Evolutionary conservation across 1,284 basidiomycete species (phyloP).

Genomic region (Sphagnurus paluster): DNA sequence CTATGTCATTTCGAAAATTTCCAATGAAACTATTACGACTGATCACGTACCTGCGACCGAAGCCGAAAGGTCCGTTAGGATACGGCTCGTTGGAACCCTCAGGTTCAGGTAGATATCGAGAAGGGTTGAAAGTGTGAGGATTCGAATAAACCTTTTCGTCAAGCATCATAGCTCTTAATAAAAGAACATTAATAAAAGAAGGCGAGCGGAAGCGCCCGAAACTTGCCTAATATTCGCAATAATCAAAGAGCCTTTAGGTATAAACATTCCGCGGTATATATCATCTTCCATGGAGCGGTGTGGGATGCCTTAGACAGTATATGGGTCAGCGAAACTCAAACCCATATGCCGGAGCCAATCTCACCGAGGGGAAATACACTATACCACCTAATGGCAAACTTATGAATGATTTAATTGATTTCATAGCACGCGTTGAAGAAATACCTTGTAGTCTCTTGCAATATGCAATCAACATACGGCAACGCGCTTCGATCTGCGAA

Average conservation of each 20-base stretch:
- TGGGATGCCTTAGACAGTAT: constrained; percentile 22
- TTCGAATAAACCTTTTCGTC: no score
- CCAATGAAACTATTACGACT: no score
- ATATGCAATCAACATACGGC: constrained; percentile 29
- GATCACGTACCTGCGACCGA: no score
- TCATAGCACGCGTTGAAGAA: no score
- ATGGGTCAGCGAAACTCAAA: not conserved
- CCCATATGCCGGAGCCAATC: not conserved
- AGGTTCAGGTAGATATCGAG: constrained; percentile 15
- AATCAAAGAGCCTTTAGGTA: constrained; percentile 33
- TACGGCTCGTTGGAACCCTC: constrained; percentile 14
- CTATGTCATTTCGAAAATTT: no score
- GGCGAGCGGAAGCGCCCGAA: no score
- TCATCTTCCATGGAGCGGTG: constrained; percentile 29
- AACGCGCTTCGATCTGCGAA: constrained; percentile 31
- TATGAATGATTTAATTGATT: not conserved
- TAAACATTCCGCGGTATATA: constrained; percentile 31
- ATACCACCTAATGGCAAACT: constrained; percentile 13
- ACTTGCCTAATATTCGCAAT: constrained; percentile 28
- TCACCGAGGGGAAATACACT: constrained; percentile 14
- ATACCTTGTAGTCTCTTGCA: constrained; percentile 37
- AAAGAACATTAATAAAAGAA: no score
- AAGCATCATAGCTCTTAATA: no score
- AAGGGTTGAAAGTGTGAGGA: constrained; percentile 18
- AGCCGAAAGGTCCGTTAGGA: no score